Percentiles rank a stretch among this genome's conserved stretches.
These are phyloP conservation scores for Lactarius hatsudake DNA, from an alignment of 768 basidiomycete genomes.

Conservation along the genomic window DNA sequence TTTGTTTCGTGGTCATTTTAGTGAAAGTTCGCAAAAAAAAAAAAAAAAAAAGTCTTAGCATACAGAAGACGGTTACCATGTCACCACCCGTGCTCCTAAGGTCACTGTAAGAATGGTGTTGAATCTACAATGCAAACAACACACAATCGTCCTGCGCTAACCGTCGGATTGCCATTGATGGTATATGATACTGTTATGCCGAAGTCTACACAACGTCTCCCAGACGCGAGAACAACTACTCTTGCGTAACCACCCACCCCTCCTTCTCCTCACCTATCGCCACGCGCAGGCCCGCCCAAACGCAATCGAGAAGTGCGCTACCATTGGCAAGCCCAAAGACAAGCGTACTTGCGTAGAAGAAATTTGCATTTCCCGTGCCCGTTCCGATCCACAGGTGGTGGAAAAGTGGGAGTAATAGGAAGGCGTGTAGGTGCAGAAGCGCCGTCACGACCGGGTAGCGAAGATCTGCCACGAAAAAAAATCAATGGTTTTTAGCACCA, in stretches of 20 bases:
- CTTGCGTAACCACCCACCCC: conserved; percentile 57
- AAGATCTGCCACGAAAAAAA: conserved; percentile 58
- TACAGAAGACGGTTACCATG: too few species aligned
- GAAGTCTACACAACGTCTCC: background rate
- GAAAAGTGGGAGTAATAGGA: conserved; percentile 85
- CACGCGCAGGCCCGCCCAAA: conserved; percentile 79
- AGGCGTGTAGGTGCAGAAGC: conserved; percentile 79
- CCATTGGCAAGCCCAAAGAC: conserved; percentile 91
- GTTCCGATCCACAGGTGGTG: conserved; percentile 88
- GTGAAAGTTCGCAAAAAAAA: too few species aligned
- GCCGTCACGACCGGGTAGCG: conserved; percentile 81
- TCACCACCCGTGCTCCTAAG: too few species aligned
- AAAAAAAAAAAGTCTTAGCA: too few species aligned
- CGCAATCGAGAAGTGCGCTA: conserved; percentile 74
- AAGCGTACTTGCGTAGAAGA: conserved; percentile 94
- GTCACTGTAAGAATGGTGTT: too few species aligned
- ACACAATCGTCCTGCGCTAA: conserved; percentile 82
- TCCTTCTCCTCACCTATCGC: conserved; percentile 59
- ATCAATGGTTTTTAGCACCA: background rate
- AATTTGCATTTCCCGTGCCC: conserved; percentile 96
- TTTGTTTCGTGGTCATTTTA: too few species aligned
- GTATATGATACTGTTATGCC: background rate
- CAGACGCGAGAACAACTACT: conserved; percentile 41
- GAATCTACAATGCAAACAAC: too few species aligned
- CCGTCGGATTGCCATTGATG: conserved; percentile 57